Conservation (phyloP, 2,329 filamentous ascomycete species). For the Calonectria pseudoturangicola region DNA sequence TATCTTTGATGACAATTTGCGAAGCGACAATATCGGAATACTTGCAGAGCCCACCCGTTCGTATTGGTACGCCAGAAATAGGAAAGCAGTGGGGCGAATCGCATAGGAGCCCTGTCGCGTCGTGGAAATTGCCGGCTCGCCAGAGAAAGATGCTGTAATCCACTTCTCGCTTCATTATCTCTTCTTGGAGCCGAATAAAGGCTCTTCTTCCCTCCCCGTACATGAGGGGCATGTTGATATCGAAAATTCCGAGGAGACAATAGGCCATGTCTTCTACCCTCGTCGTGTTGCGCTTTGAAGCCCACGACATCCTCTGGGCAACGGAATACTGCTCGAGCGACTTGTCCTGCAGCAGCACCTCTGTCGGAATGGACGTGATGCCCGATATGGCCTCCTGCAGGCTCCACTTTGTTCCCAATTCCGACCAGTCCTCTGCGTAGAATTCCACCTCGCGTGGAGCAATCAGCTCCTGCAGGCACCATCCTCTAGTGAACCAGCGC, state of each 20-base stretch:
- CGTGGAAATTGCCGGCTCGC: conserved; percentile 24
- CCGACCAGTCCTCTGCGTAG: conserved; percentile 38
- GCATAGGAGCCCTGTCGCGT: conserved; percentile 33
- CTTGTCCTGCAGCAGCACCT: conserved; percentile 27
- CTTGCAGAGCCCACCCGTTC: conserved; percentile 24
- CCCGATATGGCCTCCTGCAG: conserved; percentile 33
- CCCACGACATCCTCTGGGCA: conserved; percentile 40
- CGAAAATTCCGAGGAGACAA: conserved; percentile 37
- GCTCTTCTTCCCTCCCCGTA: conserved; percentile 36
- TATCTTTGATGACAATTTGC: not conserved
- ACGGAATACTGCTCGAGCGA: conserved; percentile 9
- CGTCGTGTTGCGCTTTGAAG: conserved; percentile 33
- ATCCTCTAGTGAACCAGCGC: conserved; percentile 36
- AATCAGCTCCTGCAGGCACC: conserved; percentile 41
- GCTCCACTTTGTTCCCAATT: conserved; percentile 40
- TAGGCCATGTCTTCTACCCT: conserved; percentile 38
- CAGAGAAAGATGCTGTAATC: conserved; percentile 41
- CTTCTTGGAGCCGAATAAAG: conserved; percentile 33
- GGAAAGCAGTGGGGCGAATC: conserved; percentile 35
- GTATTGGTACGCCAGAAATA: conserved; percentile 24
- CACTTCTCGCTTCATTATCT: conserved; percentile 35
- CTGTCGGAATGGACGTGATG: conserved; percentile 30
- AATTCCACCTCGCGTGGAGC: conserved; percentile 40
- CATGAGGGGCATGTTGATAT: conserved; percentile 38
- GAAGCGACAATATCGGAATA: conserved; percentile 25